Conservation (phyloP, 1,284 basidiomycete species). For the Pyrrhoderma lamaoense region DNA sequence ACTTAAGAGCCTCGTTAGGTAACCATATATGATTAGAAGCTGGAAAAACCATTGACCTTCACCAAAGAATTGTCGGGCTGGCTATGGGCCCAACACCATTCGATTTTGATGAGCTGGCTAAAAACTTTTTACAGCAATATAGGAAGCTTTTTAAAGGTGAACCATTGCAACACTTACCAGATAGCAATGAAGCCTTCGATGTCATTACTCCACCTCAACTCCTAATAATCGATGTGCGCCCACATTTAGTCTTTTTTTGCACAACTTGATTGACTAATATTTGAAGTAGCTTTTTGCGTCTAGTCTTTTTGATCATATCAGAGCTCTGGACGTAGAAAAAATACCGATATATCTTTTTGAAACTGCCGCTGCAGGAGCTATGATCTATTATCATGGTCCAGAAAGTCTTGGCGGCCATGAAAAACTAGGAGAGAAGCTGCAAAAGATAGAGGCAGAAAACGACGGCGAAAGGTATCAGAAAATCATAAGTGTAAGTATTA, state of each 20-base stretch:
- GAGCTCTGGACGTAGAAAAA: not conserved
- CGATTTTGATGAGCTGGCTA: not conserved
- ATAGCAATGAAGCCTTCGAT: no score
- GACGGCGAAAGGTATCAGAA: not conserved
- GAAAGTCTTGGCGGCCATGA: not conserved
- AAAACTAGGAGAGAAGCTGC: slow-evolving; percentile 3
- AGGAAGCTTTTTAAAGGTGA: not conserved
- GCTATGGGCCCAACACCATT: not conserved
- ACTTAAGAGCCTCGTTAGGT: not conserved
- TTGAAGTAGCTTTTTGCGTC: slow-evolving; percentile 2
- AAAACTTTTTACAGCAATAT: not conserved
- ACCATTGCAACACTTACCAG: no score
- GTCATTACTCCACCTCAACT: not conserved
- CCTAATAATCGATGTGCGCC: slow-evolving; percentile 5
- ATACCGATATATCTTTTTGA: slow-evolving; percentile 12
- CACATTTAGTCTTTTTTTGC: not conserved
- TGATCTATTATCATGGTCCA: slow-evolving; percentile 1
- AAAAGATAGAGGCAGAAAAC: not conserved
- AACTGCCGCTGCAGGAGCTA: slow-evolving; percentile 1
- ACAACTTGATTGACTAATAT: not conserved
- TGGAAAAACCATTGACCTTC: no score
- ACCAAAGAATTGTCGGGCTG: slow-evolving; percentile 1
- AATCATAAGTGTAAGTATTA: not conserved
- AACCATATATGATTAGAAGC: not conserved
- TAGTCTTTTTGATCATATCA: slow-evolving; percentile 4